Conservation (phyloP, 1,284 basidiomycete species). For the Meripilus lineatus region DNA sequence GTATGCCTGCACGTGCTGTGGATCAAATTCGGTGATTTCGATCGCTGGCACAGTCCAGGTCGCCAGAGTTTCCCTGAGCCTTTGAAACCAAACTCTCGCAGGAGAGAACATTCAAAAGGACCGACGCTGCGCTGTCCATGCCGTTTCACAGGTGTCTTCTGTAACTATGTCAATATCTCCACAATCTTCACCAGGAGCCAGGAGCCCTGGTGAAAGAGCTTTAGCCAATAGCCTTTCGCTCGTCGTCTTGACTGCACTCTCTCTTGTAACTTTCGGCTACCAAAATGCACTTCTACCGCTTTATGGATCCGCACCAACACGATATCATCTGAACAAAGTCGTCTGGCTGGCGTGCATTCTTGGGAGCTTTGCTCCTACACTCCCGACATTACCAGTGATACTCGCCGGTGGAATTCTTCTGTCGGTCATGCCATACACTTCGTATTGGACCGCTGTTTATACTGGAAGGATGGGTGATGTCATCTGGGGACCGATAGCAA, state of each 20-base stretch:
- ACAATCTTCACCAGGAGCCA: conserved; percentile 11
- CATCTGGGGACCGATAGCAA: conserved; percentile 51
- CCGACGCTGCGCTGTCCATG: not conserved
- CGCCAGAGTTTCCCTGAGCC: not conserved
- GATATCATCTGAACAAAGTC: conserved; percentile 40
- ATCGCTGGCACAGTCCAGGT: not conserved
- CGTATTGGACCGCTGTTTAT: conserved; percentile 57
- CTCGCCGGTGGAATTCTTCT: conserved; percentile 42
- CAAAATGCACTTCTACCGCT: conserved; percentile 51
- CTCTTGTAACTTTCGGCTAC: conserved; percentile 49
- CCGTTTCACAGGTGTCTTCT: conserved; percentile 1
- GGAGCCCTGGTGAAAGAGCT: conserved; percentile 15
- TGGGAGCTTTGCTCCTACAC: conserved; percentile 32
- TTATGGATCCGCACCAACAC: conserved; percentile 51
- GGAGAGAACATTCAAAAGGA: too few relatives aligned
- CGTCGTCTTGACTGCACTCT: conserved; percentile 33
- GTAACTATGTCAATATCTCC: conserved; percentile 14
- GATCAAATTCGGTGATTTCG: not conserved
- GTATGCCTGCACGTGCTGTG: too few relatives aligned
- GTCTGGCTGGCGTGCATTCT: conserved; percentile 34
- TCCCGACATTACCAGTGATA: conserved; percentile 25
- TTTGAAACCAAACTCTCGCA: not conserved
- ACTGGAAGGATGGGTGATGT: conserved; percentile 48
- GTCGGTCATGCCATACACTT: conserved; percentile 52
- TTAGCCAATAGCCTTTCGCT: conserved; percentile 20